phyloP scores from a whole-genome alignment of 1,139 yeast genomes.

The Saccharomyces uvarum region DNA sequence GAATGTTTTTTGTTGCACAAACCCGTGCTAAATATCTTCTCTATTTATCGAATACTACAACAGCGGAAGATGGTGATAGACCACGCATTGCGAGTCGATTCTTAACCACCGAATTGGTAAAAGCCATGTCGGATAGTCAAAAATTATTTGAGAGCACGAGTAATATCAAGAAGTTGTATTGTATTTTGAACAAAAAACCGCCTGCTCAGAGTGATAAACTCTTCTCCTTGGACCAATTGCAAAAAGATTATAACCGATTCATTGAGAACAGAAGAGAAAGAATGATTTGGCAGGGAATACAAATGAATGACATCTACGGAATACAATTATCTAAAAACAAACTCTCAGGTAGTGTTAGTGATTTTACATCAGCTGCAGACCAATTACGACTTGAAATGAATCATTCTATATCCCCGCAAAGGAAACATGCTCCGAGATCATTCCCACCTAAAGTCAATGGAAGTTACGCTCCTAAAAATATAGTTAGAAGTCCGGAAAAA shows the following conservation, averaged over 20 bases:
- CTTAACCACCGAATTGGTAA: slow-evolving; percentile 23
- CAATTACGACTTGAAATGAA: slow-evolving; percentile 10
- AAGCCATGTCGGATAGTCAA: slow-evolving; percentile 27
- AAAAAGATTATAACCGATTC: slow-evolving; percentile 27
- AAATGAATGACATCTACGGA: slow-evolving; percentile 15
- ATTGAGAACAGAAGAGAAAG: slow-evolving; percentile 24
- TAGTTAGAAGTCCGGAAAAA: slow-evolving; percentile 1
- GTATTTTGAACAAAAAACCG: slow-evolving; percentile 11
- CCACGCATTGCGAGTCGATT: slow-evolving; percentile 29
- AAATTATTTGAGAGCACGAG: slow-evolving; percentile 19
- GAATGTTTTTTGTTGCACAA: slow-evolving; percentile 80
- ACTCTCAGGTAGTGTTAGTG: slow-evolving; percentile 1
- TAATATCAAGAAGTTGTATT: slow-evolving; percentile 21
- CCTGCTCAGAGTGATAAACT: slow-evolving; percentile 7
- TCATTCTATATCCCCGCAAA: not conserved
- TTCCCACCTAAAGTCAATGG: not conserved
- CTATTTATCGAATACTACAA: slow-evolving; percentile 32
- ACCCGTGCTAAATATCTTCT: slow-evolving; percentile 66
- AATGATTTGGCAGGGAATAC: slow-evolving; percentile 27
- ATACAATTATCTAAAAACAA: slow-evolving; percentile 10
- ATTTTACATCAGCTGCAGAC: slow-evolving; percentile 27
- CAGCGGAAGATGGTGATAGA: slow-evolving; percentile 15
- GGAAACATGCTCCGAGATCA: not conserved
- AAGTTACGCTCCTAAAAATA: not conserved
- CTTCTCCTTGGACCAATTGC: slow-evolving; percentile 23